A percentile compares a stretch with the other conserved stretches of the same genome.
phyloP scores from a whole-genome alignment of 208 protist species.

The Acanthamoeba culbertsoni region DNA sequence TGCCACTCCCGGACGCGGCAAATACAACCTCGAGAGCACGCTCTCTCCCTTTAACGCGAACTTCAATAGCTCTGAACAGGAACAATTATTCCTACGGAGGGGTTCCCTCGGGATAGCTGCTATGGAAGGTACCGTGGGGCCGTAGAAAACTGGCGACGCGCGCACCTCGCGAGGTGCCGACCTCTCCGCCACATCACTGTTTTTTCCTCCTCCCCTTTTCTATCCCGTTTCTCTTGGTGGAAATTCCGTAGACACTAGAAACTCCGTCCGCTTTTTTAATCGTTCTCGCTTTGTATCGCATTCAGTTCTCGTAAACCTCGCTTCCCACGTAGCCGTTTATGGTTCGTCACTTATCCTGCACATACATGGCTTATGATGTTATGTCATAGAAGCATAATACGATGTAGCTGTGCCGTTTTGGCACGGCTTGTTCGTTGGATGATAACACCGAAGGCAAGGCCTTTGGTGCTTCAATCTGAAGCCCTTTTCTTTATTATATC shows the following conservation, averaged over 20 bases:
- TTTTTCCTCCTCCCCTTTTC: too few species aligned
- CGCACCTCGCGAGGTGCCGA: too few species aligned
- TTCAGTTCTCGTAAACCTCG: too few species aligned
- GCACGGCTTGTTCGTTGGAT: not conserved
- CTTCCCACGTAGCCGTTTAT: not conserved
- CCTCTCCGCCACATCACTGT: too few species aligned
- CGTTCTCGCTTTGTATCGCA: too few species aligned
- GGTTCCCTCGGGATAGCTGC: too few species aligned
- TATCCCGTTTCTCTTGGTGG: too few species aligned
- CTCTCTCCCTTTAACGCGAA: not conserved
- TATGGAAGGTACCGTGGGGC: too few species aligned
- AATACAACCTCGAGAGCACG: conserved; percentile 43
- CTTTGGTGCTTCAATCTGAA: not conserved
- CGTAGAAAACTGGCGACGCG: too few species aligned
- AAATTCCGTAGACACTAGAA: too few species aligned
- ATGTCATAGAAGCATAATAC: conserved; percentile 51
- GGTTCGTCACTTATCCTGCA: not conserved
- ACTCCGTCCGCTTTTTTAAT: too few species aligned
- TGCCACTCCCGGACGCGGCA: not conserved
- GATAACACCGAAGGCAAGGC: conserved; percentile 52
- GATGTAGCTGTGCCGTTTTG: not conserved
- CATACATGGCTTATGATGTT: not conserved
- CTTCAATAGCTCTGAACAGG: not conserved
- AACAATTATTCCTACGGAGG: too few species aligned
- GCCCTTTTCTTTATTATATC: not conserved